Base-by-base conservation (phyloP, 192 early-diverging fungal genomes). In the Pilaira anomala region DNA sequence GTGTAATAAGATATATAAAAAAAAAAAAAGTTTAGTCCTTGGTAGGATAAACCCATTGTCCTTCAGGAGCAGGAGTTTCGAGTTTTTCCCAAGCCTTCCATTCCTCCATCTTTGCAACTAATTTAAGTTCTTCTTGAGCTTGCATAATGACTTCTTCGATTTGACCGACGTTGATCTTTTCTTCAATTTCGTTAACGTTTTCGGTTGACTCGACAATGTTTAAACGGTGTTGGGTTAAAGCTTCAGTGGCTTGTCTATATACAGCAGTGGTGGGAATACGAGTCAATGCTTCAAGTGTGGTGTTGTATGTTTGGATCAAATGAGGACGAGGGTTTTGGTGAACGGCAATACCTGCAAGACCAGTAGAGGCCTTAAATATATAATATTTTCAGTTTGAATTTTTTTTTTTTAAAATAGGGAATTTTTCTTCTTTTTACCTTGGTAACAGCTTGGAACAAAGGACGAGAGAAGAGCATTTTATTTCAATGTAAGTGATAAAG, bases 81-180 rank as follows among this genome's bases (percentile, higher is more conserved):
- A 96, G 79, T 50, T 87, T 76, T 78, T 94, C 78, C 73, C 74
- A 81, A 61, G 88, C 83, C 82, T 90, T 93, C 86, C 87, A 92
- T 80, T 93, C 88, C 58, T 87, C 84, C 87, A 98, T 89, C 71
- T 92, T 86, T 45, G 62, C 75, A 21, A 92, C 83, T 40, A 98
- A 78, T 64, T 83, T 86, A 58, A 93, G 79, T 73, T 98, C 96
- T 48, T 92, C 92, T 63, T 93, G 80, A 7, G 96, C 96, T 71
- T 91, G 91, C 40, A 75, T 66, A 61, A 96, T 88, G 5, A 98
- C 77, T 81, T 98, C 93, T 75, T 98, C 96, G 65, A 98, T 90
- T 78, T 93, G 91, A 29, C 94, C 94, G 33, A 77, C 84, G 65
- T 78, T 78, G 29, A 95, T 78, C 46, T 84, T 70, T 67, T 83